These are phyloP conservation scores for Umbelopsis sp. DNA, from an alignment of 192 early-diverging fungal genomes.

Conservation along the genomic window DNA sequence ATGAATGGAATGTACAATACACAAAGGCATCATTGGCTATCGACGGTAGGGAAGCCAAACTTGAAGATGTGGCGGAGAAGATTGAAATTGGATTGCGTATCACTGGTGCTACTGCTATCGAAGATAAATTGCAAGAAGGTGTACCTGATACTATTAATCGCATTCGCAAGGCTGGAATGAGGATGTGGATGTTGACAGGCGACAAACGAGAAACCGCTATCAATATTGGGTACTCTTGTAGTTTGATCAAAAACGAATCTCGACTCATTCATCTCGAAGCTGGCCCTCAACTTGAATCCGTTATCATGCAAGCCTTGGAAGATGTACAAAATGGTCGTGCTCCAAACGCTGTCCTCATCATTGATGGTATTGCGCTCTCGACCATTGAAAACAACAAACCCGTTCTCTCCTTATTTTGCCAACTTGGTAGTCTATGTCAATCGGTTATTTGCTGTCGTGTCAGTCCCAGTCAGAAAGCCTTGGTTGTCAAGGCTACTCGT, in stretches of 20 bases:
- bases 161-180: constrained; percentile 76
- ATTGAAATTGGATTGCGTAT: constrained; percentile 77
- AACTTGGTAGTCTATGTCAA: constrained; percentile 73
- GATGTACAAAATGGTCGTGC: constrained; percentile 41
- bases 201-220: constrained; percentile 92
- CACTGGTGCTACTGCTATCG: constrained; percentile 87
- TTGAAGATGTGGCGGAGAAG: constrained; percentile 63
- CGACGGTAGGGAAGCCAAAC: constrained; percentile 56
- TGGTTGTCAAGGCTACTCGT: constrained; percentile 76
- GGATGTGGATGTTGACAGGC: constrained; percentile 91
- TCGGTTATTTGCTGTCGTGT: constrained; percentile 92
- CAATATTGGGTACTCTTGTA: constrained; percentile 84
- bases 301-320: constrained; percentile 39
- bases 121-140: constrained; percentile 85
- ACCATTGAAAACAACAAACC: constrained; percentile 50
- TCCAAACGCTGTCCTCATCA: constrained; percentile 47
- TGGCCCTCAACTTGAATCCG: constrained; percentile 28
- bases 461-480: constrained; percentile 87
- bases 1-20: constrained; percentile 65
- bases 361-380: constrained; percentile 43
- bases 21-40: constrained; percentile 71
- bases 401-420: constrained; percentile 64
- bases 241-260: constrained; percentile 59
- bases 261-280: constrained; percentile 46
- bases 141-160: constrained; percentile 85